Evolutionary conservation across 169 alveolate genomes (phyloP).

Genomic region (Plasmodium knowlesi): DNA sequence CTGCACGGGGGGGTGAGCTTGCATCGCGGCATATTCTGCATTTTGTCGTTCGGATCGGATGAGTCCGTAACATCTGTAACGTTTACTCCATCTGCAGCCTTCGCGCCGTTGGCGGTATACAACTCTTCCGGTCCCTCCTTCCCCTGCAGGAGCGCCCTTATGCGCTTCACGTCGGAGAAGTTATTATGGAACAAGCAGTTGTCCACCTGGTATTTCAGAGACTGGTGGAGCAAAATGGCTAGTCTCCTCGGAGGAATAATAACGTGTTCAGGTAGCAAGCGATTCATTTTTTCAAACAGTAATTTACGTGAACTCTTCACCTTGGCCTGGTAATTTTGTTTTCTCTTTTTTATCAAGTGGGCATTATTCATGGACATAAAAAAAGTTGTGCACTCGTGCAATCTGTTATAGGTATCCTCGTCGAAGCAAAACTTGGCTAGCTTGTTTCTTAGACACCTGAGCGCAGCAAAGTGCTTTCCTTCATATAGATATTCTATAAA

Average conservation of each 20-base stretch:
- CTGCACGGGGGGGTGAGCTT: not conserved
- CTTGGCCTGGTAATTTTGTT: not conserved
- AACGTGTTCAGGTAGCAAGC: slow-evolving; percentile 66
- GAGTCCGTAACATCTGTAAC: not conserved
- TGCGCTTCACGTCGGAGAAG: slow-evolving; percentile 34
- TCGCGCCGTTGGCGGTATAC: not conserved
- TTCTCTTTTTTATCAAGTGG: not conserved
- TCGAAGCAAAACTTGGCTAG: slow-evolving; percentile 29
- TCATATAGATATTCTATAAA: slow-evolving; percentile 78
- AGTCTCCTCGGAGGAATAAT: slow-evolving; percentile 65
- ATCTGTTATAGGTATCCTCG: slow-evolving; percentile 65
- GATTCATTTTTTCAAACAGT: slow-evolving; percentile 65
- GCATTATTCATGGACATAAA: slow-evolving; percentile 26
- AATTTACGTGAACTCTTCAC: slow-evolving; percentile 40
- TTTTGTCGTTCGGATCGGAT: not conserved
- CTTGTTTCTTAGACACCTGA: slow-evolving; percentile 78
- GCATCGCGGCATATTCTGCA: not conserved
- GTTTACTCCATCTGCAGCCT: not conserved
- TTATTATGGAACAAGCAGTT: slow-evolving; percentile 63
- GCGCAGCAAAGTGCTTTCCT: slow-evolving; percentile 77
- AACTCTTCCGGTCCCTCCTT: not conserved
- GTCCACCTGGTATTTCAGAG: slow-evolving; percentile 58
- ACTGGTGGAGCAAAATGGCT: slow-evolving; percentile 72
- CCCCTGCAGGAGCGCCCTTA: not conserved
- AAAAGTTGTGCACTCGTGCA: slow-evolving; percentile 63